A percentile compares a stretch with the other conserved stretches of the same genome.
phyloP scores from a whole-genome alignment of 192 early-diverging fungal genomes.

The Radiomyces spectabilis region DNA sequence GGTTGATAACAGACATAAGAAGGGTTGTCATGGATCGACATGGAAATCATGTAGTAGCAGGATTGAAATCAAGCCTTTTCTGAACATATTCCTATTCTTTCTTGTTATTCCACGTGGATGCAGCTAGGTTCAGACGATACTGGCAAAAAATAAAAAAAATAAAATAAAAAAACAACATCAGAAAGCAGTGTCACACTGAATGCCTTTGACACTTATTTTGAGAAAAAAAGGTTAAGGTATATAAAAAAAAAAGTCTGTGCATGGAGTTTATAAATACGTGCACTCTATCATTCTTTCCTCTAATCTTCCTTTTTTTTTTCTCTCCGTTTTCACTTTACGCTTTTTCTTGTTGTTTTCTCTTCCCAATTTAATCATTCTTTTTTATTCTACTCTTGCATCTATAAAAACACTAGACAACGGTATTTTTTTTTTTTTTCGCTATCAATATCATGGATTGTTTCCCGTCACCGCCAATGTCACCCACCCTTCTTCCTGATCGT shows the following conservation, averaged over 20 bases:
- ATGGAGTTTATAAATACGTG: neutral
- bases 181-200: no score
- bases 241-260: neutral
- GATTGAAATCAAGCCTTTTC: no score
- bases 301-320: neutral
- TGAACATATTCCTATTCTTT: no score
- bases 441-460: constrained; percentile 7
- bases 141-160: no score
- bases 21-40: no score
- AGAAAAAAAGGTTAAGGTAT: neutral
- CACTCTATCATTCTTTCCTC: neutral
- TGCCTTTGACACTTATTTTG: no score
- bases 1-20: no score
- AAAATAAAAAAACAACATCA: no score
- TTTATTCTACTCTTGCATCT: neutral
- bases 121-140: no score
- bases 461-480: constrained; percentile 14
- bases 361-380: neutral
- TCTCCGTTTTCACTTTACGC: neutral
- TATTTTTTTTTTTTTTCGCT: neutral
- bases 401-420: neutral
- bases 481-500: neutral
- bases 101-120: no score
- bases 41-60: no score
- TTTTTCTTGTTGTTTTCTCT: neutral